phyloP scores from a whole-genome alignment of 768 basidiomycete genomes.

The Lyophyllum semitale region DNA sequence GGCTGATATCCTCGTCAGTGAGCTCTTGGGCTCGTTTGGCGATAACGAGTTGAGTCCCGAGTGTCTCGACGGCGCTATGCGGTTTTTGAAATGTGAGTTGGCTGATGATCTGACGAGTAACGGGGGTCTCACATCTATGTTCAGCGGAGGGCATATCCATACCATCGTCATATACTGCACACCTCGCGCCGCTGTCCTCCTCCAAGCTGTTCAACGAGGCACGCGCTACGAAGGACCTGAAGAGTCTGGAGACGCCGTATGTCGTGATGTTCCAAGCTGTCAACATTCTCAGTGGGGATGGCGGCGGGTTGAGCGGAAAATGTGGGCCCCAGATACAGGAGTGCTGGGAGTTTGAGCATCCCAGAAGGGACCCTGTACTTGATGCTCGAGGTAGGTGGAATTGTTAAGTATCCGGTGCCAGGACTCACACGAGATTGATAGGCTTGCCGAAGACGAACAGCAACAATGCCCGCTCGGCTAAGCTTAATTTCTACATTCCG shows the following conservation, averaged over 20 bases:
- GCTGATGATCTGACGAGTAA: neutral
- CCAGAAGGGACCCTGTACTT: constrained; percentile 74
- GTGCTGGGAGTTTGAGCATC: constrained; percentile 98
- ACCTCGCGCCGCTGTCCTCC: constrained; percentile 92
- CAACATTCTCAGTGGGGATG: constrained; percentile 82
- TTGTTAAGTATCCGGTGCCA: no score
- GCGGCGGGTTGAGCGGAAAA: constrained; percentile 57
- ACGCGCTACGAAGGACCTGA: constrained; percentile 59
- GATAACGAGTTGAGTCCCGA: constrained; percentile 99
- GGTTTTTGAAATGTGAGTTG: constrained; percentile 87
- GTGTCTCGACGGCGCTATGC: constrained; percentile 93
- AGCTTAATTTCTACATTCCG: constrained; percentile 88
- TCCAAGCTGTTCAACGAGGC: constrained; percentile 91
- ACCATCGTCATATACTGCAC: constrained; percentile 93
- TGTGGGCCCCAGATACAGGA: constrained; percentile 89
- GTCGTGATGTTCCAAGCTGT: constrained; percentile 98
- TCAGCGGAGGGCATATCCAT: constrained; percentile 93
- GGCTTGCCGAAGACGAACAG: constrained; percentile 93
- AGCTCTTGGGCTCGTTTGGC: constrained; percentile 95
- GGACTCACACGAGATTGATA: constrained; percentile 26
- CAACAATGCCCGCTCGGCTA: constrained; percentile 90
- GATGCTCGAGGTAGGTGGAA: constrained; percentile 60
- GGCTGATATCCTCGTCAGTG: constrained; percentile 93
- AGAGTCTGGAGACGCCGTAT: constrained; percentile 90
- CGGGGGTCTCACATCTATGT: neutral